phyloP scores from a whole-genome alignment of 768 basidiomycete genomes.

The Suillus subalutaceus region DNA sequence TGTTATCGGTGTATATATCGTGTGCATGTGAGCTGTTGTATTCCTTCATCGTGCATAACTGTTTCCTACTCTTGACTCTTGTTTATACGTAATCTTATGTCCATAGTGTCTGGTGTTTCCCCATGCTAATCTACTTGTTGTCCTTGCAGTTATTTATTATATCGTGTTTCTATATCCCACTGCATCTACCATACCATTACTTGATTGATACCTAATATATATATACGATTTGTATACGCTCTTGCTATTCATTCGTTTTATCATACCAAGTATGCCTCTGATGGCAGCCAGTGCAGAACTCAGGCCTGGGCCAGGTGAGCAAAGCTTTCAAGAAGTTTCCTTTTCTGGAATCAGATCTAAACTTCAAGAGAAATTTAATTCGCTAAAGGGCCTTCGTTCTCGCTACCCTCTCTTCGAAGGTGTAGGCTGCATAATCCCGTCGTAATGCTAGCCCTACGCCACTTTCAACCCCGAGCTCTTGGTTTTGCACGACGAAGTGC shows the following conservation, averaged over 20 bases:
- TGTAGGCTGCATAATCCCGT: not conserved
- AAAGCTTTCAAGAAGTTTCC: not conserved
- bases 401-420: not conserved
- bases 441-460: constrained; percentile 23
- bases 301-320: too few species aligned
- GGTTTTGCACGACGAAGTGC: constrained; percentile 15
- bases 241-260: not conserved
- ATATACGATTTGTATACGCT: constrained; percentile 9
- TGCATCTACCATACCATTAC: constrained; percentile 13
- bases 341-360: not conserved
- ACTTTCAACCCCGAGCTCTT: constrained; percentile 13
- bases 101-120: constrained; percentile 8
- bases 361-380: not conserved
- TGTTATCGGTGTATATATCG: constrained; percentile 17
- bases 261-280: not conserved
- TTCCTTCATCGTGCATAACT: constrained; percentile 15
- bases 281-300: not conserved
- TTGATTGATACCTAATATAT: constrained; percentile 11
- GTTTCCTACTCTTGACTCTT: constrained; percentile 8
- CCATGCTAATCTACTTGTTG: constrained; percentile 15
- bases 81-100: constrained; percentile 15
- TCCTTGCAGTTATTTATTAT: constrained; percentile 16
- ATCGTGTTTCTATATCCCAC: constrained; percentile 7
- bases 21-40: constrained; percentile 6
- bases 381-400: not conserved